These are phyloP conservation scores for Pezicula carpinea DNA, from an alignment of 2,329 filamentous ascomycete genomes.

Conservation along the genomic window DNA sequence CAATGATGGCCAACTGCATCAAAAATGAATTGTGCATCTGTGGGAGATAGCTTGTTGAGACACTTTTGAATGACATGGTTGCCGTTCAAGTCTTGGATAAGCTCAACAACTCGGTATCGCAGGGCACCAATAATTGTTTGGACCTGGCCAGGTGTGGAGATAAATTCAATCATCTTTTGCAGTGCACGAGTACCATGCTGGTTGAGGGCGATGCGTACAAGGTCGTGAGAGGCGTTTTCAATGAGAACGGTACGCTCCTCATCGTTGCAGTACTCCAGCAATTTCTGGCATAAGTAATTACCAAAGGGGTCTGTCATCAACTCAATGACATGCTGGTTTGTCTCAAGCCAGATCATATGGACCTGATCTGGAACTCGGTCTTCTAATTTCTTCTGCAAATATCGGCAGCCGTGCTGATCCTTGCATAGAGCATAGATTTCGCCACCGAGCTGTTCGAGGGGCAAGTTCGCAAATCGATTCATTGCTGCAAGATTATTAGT, in stretches of 20 bases:
- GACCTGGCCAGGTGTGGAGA: slow-evolving; percentile 80
- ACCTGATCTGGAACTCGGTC: slow-evolving; percentile 79
- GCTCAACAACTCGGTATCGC: slow-evolving; percentile 77
- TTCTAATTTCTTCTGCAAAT: slow-evolving; percentile 94
- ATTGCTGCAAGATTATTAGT: slow-evolving; percentile 43
- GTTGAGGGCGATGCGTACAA: slow-evolving; percentile 92
- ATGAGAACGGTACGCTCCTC: slow-evolving; percentile 92
- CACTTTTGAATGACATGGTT: slow-evolving; percentile 99
- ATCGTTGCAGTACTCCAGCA: slow-evolving; percentile 91
- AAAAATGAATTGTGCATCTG: slow-evolving; percentile 94
- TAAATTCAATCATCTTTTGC: slow-evolving; percentile 99
- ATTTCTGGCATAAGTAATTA: slow-evolving; percentile 98
- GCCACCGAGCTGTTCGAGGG: slow-evolving; percentile 74
- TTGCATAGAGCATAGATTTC: slow-evolving; percentile 91
- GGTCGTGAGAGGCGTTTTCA: slow-evolving; percentile 78
- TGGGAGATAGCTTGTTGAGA: slow-evolving; percentile 82
- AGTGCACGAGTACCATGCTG: slow-evolving; percentile 94
- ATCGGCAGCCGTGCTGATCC: slow-evolving; percentile 96
- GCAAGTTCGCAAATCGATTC: slow-evolving; percentile 78
- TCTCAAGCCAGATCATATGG: slow-evolving; percentile 92
- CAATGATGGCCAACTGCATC: slow-evolving; percentile 85
- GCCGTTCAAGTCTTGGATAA: slow-evolving; percentile 96
- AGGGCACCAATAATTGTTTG: slow-evolving; percentile 84
- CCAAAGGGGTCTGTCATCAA: slow-evolving; percentile 99
- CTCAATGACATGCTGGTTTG: slow-evolving; percentile 88